Base-by-base conservation (phyloP, 1,284 basidiomycete genomes). In the Takashimella koratensis region DNA sequence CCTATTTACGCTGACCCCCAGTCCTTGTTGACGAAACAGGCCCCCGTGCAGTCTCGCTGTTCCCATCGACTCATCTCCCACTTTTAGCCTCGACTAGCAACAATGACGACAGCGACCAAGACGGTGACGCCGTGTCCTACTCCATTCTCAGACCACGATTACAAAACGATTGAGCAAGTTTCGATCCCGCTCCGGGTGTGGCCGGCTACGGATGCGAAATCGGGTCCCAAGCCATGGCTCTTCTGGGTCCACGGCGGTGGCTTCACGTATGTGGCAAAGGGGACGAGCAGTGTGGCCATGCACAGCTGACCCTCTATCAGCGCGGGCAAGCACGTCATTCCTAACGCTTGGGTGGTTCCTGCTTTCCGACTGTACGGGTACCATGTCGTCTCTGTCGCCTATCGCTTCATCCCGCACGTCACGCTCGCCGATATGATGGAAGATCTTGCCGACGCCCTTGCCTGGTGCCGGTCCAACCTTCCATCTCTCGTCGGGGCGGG, bases 171-270 rank as follows among this genome's bases (percentile, higher is more conserved):
- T 5, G 19, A 52, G n/a, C 63, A 59, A 13, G 62, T 68, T 10
- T 46, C 56, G 41, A 22, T 69, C 11, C 59, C 64, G 4, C 40
- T 67, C 2, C 51, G 67, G 10, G 39, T 69, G 2, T 69, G 62
- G 57, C 64, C 63, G 2, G 53, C 60, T 10, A 19, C 43, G 2
- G 36, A 26, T 3, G 13, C 22, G 0, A 16, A 27, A 2, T 5
- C 13, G 3, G 42, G 42, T 2, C 11, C 13, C 3, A 21, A 41
- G 12, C 64, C 59, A 22, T 67, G 60, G 59, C 41, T 69, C 16
- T 52, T 67, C 21, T 69, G 67, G 67, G 58, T 62, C n/a, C 67
- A 69, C 49, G 66, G 66, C 12, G 66, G 66, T 53, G 54, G 50
- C 56, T 57, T 10, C 22, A n/a, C 1, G 5, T n/a, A 13, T 13